Base-by-base conservation (phyloP, 441 rosid species). In the Isatis lusitanica region DNA sequence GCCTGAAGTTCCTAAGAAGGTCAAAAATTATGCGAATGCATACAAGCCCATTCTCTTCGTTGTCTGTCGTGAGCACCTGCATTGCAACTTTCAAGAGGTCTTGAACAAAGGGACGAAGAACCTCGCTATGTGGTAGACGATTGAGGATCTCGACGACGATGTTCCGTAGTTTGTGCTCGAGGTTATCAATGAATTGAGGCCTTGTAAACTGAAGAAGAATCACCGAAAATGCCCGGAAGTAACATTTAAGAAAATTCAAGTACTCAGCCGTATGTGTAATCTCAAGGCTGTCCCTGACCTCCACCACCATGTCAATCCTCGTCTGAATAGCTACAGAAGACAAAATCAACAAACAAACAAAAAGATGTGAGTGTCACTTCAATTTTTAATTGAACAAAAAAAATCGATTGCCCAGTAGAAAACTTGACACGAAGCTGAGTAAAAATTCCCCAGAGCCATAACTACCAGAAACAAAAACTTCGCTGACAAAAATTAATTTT, bases 41-140 rank as follows among this genome's bases (percentile, higher is more conserved):
- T 51, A 90, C 92, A 64, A 93, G 74, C 52, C 99, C 98, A 80
- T 96, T 96, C 43, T 96, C 99, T 76, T 96, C 99, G 72, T 96
- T 96, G 73, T 92, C 98, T 2, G 92, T 74, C 2, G 98, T 89
- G 39, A 93, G 94, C 71, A 93, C 98, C 86, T 93, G 93, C 98
- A 93, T 90, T 9, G 98, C 92, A 50, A 96, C 95, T 84, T 89
- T 93, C 77, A 96, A 85, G n/a, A 96, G 94, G 80, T 96, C 96
- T 85, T 88, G 98, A 81, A 96, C 98, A 79, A 93, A 96, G 26
- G 99, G 99, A 63, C 98, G 95, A 51, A 96, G 96, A 66, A 96
- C 99, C 80, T 96, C 99, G 51, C 95, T 96, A 58, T 93, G 97
- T 62, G 98, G 99, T 4, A 96, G 85, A 43, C 98, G 97, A 83